Conservation (phyloP, 306 rosid genomes). For the Fagus crenata region DNA sequence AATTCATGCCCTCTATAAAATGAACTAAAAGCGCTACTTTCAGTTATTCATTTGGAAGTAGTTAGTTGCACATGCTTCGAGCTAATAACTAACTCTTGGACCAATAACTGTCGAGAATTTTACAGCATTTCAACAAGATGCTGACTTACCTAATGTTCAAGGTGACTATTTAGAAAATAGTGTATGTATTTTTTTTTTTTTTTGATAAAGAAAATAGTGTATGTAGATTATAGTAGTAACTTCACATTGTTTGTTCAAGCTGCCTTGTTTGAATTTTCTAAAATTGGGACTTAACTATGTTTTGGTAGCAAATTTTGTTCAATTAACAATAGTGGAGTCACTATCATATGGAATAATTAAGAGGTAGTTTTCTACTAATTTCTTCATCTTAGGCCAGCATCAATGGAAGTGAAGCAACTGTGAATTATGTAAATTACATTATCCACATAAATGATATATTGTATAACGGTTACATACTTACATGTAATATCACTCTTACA, state of each 20-base stretch:
- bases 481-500: no score
- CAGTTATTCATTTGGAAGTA: neutral
- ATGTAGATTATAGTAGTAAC: neutral
- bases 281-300: neutral
- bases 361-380: neutral
- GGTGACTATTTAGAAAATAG: neutral
- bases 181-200: no score
- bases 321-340: neutral
- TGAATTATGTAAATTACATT: neutral
- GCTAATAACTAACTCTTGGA: constrained; percentile 4
- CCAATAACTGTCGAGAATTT: constrained; percentile 16
- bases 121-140: neutral
- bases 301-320: neutral
- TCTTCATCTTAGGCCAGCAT: neutral
- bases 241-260: neutral
- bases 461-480: no score
- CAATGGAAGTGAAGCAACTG: neutral
- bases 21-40: neutral
- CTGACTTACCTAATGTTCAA: constrained; percentile 28
- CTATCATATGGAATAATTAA: neutral
- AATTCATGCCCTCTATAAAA: neutral
- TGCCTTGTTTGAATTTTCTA: neutral
- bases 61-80: constrained; percentile 23
- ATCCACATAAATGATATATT: neutral
- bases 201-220: no score